Evolutionary conservation across 148 eudicot genomes (phyloP).

Genomic region (Arbutus unedo): DNA sequence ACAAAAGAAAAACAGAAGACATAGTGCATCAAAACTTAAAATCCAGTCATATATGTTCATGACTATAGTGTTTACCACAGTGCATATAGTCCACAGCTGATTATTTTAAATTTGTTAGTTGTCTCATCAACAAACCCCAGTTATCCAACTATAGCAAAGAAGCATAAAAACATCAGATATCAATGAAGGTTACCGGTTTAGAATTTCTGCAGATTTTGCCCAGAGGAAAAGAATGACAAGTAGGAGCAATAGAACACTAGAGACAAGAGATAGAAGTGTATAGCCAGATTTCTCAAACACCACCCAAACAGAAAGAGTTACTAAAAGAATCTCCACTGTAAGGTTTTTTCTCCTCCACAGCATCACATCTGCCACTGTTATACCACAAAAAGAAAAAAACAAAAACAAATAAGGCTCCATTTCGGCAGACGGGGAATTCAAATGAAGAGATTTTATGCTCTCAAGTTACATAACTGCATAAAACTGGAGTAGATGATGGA

Average conservation of each 20-base stretch:
- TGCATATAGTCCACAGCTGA: not conserved
- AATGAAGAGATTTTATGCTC: not conserved
- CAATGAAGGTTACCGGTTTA: constrained; percentile 52
- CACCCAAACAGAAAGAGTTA: constrained; percentile 52
- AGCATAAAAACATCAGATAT: not conserved
- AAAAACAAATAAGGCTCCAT: not conserved
- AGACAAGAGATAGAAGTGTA: constrained; percentile 58
- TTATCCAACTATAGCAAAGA: not conserved
- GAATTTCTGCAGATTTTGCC: constrained; percentile 88
- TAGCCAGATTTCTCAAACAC: constrained; percentile 83
- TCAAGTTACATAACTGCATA: not conserved
- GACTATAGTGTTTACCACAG: not conserved
- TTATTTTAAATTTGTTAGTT: not conserved
- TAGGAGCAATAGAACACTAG: constrained; percentile 74
- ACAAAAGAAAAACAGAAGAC: constrained; percentile 1
- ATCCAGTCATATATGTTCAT: not conserved
- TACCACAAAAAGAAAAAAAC: not conserved
- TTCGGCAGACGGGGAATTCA: not conserved
- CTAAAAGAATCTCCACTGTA: constrained; percentile 39
- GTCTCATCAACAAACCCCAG: not conserved
- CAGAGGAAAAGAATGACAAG: constrained; percentile 72
- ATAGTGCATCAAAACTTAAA: not conserved
- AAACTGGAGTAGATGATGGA: not conserved
- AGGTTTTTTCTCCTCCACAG: constrained; percentile 67
- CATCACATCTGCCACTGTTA: constrained; percentile 85